Conservation (phyloP, 2,329 filamentous ascomycete genomes). For the Stagonosporopsis chrysanthemi region DNA sequence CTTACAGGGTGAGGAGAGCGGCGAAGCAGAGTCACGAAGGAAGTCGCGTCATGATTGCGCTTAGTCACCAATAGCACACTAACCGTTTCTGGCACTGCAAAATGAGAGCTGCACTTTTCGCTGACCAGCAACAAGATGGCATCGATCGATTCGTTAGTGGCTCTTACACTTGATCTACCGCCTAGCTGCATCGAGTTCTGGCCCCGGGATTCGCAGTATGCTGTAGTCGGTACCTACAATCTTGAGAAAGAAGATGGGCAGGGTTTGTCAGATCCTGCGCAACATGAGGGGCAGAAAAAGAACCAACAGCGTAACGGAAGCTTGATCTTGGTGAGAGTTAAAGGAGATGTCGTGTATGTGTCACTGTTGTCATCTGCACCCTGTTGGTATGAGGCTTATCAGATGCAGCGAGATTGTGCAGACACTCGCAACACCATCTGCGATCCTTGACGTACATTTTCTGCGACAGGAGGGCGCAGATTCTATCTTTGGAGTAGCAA, state of each 20-base stretch:
- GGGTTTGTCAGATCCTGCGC: constrained; percentile 27
- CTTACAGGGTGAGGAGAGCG: not conserved
- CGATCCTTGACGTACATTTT: constrained; percentile 87
- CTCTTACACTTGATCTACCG: constrained; percentile 68
- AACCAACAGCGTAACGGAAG: constrained; percentile 75
- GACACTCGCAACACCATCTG: constrained; percentile 70
- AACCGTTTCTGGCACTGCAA: constrained; percentile 24
- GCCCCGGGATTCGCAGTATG: constrained; percentile 66
- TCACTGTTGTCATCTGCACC: not conserved
- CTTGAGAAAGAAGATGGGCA: constrained; percentile 62
- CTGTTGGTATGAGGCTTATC: not conserved
- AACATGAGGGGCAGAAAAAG: constrained; percentile 39
- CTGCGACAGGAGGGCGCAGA: constrained; percentile 52
- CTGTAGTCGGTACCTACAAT: constrained; percentile 86
- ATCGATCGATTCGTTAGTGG: constrained; percentile 55
- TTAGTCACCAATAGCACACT: constrained; percentile 26
- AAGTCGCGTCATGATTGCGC: constrained; percentile 9
- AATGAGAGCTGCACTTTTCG: constrained; percentile 10
- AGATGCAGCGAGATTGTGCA: constrained; percentile 56
- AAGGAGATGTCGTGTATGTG: constrained; percentile 64
- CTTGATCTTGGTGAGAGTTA: constrained; percentile 70
- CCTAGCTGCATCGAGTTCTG: constrained; percentile 83
- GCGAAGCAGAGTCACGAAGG: not conserved
- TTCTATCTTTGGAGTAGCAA: constrained; percentile 73
- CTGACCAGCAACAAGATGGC: constrained; percentile 36